Percentiles rank a stretch among this genome's conserved stretches.
Conservation (phyloP, 177 flowering plant genomes). For the Vitis hybrid region DNA sequence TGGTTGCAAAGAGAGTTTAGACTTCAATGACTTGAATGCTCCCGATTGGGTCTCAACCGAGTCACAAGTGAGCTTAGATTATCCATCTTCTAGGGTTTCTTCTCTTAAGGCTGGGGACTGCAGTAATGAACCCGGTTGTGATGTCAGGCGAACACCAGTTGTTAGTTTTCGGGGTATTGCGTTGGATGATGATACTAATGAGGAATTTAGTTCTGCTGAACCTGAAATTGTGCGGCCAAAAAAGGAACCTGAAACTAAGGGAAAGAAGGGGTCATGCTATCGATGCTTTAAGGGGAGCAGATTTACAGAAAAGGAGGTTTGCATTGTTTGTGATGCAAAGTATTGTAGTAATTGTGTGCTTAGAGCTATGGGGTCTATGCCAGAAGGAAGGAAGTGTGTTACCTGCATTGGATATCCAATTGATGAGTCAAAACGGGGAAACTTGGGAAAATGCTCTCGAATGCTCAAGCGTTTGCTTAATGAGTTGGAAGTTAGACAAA, state of each 20-base stretch:
- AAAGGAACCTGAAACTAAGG: conserved; percentile 27
- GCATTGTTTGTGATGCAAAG: conserved; percentile 93
- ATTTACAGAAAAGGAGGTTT: conserved; percentile 90
- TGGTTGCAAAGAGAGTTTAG: conserved; percentile 28
- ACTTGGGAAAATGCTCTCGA: conserved; percentile 85
- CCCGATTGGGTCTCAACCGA: conserved; percentile 42
- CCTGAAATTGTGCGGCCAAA: conserved; percentile 8
- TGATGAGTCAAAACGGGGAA: conserved; percentile 69
- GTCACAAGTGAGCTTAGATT: conserved; percentile 39
- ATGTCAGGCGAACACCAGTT: conserved; percentile 21
- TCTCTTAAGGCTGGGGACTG: conserved; percentile 29
- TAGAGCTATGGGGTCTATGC: conserved; percentile 99
- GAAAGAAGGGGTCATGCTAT: conserved; percentile 67
- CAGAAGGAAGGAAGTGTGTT: conserved; percentile 98
- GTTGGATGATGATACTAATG: conserved; percentile 25
- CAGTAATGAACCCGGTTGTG: conserved; percentile 16
- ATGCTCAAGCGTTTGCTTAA: conserved; percentile 80
- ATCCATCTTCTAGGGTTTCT: conserved; percentile 45
- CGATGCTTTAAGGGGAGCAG: conserved; percentile 81
- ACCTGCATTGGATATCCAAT: conserved; percentile 83
- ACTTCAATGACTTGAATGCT: conserved; percentile 28
- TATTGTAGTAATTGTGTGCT: conserved; percentile 91
- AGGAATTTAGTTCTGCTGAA: conserved; percentile 23
- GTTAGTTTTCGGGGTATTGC: conserved; percentile 34
- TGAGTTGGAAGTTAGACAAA: conserved; percentile 67